Conservation (phyloP, 2,329 filamentous ascomycete species). For the Colletotrichum sidae region DNA sequence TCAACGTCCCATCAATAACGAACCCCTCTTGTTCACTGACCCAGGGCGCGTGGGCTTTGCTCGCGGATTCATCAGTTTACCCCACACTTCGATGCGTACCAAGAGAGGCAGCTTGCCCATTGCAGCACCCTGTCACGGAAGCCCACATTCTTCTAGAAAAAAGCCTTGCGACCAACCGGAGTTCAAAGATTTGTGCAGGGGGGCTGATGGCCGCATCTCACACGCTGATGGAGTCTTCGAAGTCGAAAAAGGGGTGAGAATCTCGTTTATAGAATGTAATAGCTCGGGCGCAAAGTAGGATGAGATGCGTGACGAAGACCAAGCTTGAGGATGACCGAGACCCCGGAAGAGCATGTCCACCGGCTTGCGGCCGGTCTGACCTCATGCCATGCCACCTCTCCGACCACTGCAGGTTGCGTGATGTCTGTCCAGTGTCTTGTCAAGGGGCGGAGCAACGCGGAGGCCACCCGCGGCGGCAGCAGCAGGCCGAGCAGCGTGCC, state of each 20-base stretch:
- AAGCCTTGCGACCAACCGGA: constrained; percentile 24
- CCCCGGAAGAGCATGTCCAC: background rate
- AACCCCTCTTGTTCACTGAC: constrained; percentile 21
- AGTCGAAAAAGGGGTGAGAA: constrained; percentile 29
- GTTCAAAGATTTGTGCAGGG: constrained; percentile 9
- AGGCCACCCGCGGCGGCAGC: constrained; percentile 21
- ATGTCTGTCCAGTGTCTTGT: constrained; percentile 17
- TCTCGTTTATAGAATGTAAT: constrained; percentile 4
- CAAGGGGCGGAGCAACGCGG: constrained; percentile 2
- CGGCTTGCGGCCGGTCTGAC: background rate
- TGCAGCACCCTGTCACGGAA: constrained; percentile 2
- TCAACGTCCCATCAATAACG: constrained; percentile 21
- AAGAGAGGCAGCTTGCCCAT: too few relatives aligned
- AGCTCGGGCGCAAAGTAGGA: constrained; percentile 11
- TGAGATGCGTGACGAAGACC: constrained; percentile 30
- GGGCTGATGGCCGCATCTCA: constrained; percentile 4
- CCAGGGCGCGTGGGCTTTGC: constrained; percentile 17
- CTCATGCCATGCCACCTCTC: constrained; percentile 4
- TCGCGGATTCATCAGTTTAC: constrained; percentile 22
- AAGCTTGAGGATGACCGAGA: constrained; percentile 8
- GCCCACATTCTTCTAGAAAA: constrained; percentile 34
- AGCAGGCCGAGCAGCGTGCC: constrained; percentile 9
- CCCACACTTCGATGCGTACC: constrained; percentile 20
- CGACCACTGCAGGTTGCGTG: constrained; percentile 28
- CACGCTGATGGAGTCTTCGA: constrained; percentile 11